Conservation (phyloP, 2,329 filamentous ascomycete species). For the Colletotrichum limetticola region DNA sequence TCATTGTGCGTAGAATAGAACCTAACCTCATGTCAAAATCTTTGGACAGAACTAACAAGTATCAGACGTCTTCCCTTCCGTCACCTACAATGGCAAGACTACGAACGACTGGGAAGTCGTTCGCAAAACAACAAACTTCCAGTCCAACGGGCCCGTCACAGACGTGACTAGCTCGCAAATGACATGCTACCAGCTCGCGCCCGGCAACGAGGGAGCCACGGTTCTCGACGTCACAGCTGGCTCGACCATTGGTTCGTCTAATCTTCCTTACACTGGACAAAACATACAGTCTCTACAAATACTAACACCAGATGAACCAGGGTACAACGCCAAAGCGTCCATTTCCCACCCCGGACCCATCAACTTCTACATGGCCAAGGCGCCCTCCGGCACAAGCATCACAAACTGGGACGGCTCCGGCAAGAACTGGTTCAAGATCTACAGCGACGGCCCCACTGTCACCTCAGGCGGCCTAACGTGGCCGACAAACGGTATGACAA, state of each 20-base stretch:
- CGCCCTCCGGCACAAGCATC: slow-evolving; percentile 45
- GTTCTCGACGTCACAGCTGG: slow-evolving; percentile 46
- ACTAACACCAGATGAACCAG: slow-evolving; percentile 9
- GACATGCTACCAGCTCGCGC: slow-evolving; percentile 60
- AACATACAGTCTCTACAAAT: no score
- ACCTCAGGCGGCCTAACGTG: slow-evolving; percentile 49
- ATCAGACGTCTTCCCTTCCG: slow-evolving; percentile 54
- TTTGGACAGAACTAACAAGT: slow-evolving; percentile 3
- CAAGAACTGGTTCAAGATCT: slow-evolving; percentile 56
- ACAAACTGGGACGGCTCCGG: slow-evolving; percentile 50
- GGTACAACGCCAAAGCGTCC: slow-evolving; percentile 49
- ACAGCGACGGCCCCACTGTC: slow-evolving; percentile 52
- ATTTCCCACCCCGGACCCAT: slow-evolving; percentile 56
- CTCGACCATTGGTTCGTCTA: slow-evolving; percentile 33
- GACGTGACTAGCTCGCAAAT: slow-evolving; percentile 58
- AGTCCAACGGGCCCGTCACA: slow-evolving; percentile 60
- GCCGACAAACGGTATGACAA: slow-evolving; percentile 48
- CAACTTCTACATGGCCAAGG: slow-evolving; percentile 52
- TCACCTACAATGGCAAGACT: slow-evolving; percentile 44
- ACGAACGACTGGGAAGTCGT: slow-evolving; percentile 58
- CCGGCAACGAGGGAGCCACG: slow-evolving; percentile 55
- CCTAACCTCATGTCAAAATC: neutral
- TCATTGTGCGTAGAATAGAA: slow-evolving; percentile 47
- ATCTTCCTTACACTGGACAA: neutral
- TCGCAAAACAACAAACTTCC: slow-evolving; percentile 60